A percentile compares a stretch with the other conserved stretches of the same genome.
These are phyloP conservation scores for Psilocybe mexicana DNA, from an alignment of 1,284 basidiomycete species.

Conservation along the genomic window DNA sequence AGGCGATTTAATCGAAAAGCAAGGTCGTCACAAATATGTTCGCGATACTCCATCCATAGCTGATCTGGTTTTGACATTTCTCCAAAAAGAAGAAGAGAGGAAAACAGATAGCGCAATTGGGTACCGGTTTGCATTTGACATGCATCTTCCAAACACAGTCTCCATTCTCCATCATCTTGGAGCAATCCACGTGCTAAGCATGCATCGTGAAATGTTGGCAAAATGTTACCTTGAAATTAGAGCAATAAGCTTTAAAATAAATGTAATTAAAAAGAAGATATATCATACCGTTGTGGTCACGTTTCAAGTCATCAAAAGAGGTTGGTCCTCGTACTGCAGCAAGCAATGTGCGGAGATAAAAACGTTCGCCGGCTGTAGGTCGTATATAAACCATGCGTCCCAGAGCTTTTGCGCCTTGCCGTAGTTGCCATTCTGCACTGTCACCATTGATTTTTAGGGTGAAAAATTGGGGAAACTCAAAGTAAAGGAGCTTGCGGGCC, in stretches of 20 bases:
- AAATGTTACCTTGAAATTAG: background rate
- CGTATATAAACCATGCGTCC: slow-evolving; percentile 39
- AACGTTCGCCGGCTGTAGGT: slow-evolving; percentile 35
- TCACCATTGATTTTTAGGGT: slow-evolving; percentile 30
- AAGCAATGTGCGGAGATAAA: slow-evolving; percentile 39
- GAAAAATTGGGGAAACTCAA: slow-evolving; percentile 39
- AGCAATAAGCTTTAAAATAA: too few relatives aligned
- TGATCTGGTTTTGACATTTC: slow-evolving; percentile 30
- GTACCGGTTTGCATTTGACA: slow-evolving; percentile 38
- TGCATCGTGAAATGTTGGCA: slow-evolving; percentile 33
- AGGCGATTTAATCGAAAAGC: slow-evolving; percentile 18
- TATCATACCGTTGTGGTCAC: slow-evolving; percentile 27
- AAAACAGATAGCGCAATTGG: slow-evolving; percentile 41
- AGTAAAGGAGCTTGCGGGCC: slow-evolving; percentile 35
- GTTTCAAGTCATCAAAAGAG: slow-evolving; percentile 43
- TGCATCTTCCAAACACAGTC: slow-evolving; percentile 42
- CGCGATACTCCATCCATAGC: slow-evolving; percentile 39
- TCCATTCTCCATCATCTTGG: slow-evolving; percentile 47
- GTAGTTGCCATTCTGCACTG: slow-evolving; percentile 20
- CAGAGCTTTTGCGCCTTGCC: slow-evolving; percentile 34
- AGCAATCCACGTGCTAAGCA: slow-evolving; percentile 43
- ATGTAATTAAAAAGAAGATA: slow-evolving; percentile 19
- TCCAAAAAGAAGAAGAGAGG: slow-evolving; percentile 37
- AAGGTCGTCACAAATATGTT: slow-evolving; percentile 42
- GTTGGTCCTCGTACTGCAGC: slow-evolving; percentile 38